Base-by-base conservation (phyloP, 805 yeast genomes). In the Saturnispora serradocipensis region DNA sequence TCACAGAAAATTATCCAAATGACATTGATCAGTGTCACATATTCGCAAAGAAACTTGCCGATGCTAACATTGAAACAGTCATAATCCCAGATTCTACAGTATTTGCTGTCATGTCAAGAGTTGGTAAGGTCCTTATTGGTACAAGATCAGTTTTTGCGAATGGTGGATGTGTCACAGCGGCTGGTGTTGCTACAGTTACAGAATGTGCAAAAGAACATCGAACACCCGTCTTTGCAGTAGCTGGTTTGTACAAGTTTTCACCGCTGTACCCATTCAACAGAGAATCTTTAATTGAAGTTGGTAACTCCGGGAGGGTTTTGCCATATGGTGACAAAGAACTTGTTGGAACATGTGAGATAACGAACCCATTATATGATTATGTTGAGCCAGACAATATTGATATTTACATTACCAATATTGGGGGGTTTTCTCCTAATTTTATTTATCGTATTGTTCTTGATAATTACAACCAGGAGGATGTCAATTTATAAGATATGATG, bases 381-480 rank as follows among this genome's bases (percentile, higher is more conserved):
- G 84, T 93, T 32, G 84, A 89, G 10, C 98, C 99, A 0, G 98
- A 91, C 61, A 82, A 86, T 62, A 86, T 93, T 56, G 97, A 93
- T 67, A 88, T 93, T 54, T 88, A 86, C 67, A 87, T 93, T 61
- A 91, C 99, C 10, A 91, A 93, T 65, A 80, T 90, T 49, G 99
- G 98, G 47, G 98, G 98, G 15, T 89, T 86, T 65, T 87, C 98
- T 25, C 98, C 99, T 45, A 88, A 91, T 60, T 93, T 93, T 70
- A 86, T 93, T 50, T 93, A 93, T 69, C 83, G 99, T 69, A 86
- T 93, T 51, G 96, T 93, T 20, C 79, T 90, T 72, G 99, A 93
- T 68, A 88, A 91, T 69, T 93, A 93, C 68, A 85, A 86, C 67
- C 80, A 83, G 49, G 89, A 84, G 61, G 98, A 93, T 71, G 87